These are phyloP conservation scores for Nannizziopsis arthrosporioides DNA, from an alignment of 2,329 filamentous ascomycete species.

Conservation along the genomic window DNA sequence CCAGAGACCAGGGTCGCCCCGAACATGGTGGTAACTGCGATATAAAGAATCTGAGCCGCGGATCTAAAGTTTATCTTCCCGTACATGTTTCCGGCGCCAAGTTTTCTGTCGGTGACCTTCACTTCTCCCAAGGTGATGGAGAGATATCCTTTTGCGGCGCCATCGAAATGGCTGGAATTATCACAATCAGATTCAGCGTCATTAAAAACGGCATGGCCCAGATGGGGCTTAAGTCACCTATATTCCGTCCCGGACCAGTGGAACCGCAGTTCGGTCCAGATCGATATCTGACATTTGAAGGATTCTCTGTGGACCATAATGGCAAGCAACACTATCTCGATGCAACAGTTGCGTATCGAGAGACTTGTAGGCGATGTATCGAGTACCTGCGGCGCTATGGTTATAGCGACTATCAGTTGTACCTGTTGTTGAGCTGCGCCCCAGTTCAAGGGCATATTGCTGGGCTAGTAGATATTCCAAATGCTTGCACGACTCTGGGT, in stretches of 20 bases:
- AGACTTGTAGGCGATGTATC: constrained; percentile 65
- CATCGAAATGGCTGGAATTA: constrained; percentile 87
- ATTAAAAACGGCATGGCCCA: constrained; percentile 69
- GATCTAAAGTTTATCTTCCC: constrained; percentile 73
- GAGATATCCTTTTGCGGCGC: constrained; percentile 83
- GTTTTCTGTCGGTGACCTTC: constrained; percentile 79
- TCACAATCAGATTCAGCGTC: constrained; percentile 80
- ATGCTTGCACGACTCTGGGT: constrained; percentile 79
- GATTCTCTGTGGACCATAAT: constrained; percentile 76
- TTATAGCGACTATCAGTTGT: constrained; percentile 65
- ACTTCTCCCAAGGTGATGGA: constrained; percentile 79
- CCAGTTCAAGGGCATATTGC: constrained; percentile 81
- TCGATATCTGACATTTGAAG: constrained; percentile 73
- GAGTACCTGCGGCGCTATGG: constrained; percentile 67
- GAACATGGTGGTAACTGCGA: constrained; percentile 88
- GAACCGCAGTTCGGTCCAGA: constrained; percentile 80
- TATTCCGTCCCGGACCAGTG: constrained; percentile 77
- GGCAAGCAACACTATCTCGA: constrained; percentile 87
- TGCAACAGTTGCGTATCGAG: constrained; percentile 72
- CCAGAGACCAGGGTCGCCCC: constrained; percentile 46
- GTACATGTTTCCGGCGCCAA: constrained; percentile 80
- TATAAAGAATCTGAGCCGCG: constrained; percentile 73
- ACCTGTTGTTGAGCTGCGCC: constrained; percentile 72
- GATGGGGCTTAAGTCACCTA: constrained; percentile 66
- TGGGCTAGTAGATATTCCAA: constrained; percentile 82